A percentile compares a stretch with the other conserved stretches of the same genome.
These are phyloP conservation scores for Cryptosporidium andersoni DNA, from an alignment of 169 alveolate genomes.

Conservation along the genomic window DNA sequence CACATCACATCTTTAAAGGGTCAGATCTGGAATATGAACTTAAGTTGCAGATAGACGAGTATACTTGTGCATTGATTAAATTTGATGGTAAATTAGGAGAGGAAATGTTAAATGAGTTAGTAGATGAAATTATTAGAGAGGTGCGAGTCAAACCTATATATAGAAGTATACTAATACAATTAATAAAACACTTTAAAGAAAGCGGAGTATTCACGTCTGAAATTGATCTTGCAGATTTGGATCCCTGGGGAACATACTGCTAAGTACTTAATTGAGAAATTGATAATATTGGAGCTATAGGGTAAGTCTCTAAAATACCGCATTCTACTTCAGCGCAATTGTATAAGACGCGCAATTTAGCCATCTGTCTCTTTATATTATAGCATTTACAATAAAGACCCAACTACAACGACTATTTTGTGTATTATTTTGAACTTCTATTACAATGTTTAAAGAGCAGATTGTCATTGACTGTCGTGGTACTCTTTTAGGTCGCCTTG, in stretches of 20 bases:
- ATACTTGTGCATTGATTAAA: no score
- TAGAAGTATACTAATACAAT: constrained; percentile 9
- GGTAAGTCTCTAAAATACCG: neutral
- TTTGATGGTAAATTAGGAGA: neutral
- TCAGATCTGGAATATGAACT: no score
- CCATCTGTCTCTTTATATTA: constrained; percentile 52
- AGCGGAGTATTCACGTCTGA: neutral
- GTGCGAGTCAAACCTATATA: constrained; percentile 46
- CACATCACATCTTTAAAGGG: no score
- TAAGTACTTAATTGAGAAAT: neutral
- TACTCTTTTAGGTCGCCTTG: constrained; percentile 98
- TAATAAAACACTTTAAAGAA: constrained; percentile 14
- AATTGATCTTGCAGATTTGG: constrained; percentile 47
- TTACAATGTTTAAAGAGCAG: constrained; percentile 81
- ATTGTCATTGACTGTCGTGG: constrained; percentile 98
- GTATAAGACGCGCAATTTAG: constrained; percentile 60
- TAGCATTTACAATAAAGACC: no score
- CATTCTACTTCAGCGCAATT: constrained; percentile 5
- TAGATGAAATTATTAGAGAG: constrained; percentile 4
- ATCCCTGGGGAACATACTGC: constrained; percentile 42
- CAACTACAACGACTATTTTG: neutral
- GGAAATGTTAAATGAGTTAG: constrained; percentile 13
- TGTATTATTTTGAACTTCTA: neutral
- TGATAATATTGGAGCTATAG: neutral
- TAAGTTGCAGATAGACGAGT: no score